Percentiles rank a stretch among this genome's conserved stretches.
Evolutionary conservation across 371 early-diverging fungal genomes (phyloP).

Genomic region (Capillidium heterosporum): DNA sequence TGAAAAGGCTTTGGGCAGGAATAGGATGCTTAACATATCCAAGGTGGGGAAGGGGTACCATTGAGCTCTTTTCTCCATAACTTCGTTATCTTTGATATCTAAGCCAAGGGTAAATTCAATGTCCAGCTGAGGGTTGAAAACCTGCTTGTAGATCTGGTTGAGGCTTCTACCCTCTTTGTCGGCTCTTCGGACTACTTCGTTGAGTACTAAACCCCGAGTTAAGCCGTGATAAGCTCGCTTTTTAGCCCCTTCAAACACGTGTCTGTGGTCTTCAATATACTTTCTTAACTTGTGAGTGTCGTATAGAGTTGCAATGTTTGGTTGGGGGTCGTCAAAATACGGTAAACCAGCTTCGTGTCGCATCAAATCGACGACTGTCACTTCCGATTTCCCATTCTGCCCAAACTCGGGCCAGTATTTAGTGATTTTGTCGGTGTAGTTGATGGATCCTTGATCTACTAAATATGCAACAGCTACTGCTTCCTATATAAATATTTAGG

Average conservation of each 20-base stretch:
- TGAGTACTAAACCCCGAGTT: conserved; percentile 51
- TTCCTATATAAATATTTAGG: neutral
- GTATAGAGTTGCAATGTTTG: conserved; percentile 13
- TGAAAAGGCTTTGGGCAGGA: too few relatives aligned
- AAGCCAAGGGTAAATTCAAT: conserved; percentile 25
- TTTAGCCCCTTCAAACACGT: conserved; percentile 31
- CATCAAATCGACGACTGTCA: conserved; percentile 37
- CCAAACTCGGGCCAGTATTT: conserved; percentile 63
- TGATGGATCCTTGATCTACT: conserved; percentile 31
- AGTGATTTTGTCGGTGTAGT: conserved; percentile 32
- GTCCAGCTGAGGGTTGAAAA: conserved; percentile 18
- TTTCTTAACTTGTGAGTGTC: conserved; percentile 14
- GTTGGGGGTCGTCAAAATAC: conserved; percentile 20
- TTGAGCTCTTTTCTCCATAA: neutral
- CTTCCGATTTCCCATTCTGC: conserved; percentile 44
- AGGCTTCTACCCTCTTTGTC: conserved; percentile 30
- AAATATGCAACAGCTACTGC: conserved; percentile 28
- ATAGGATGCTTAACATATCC: neutral
- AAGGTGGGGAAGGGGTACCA: neutral
- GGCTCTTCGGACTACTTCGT: conserved; percentile 42
- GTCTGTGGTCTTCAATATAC: conserved; percentile 34
- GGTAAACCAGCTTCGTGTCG: conserved; percentile 40
- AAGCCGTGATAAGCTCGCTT: conserved; percentile 39
- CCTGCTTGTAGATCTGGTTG: conserved; percentile 31
- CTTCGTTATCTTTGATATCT: neutral